phyloP scores from a whole-genome alignment of 2,329 filamentous ascomycete genomes.

The Fonsecaea monophora region DNA sequence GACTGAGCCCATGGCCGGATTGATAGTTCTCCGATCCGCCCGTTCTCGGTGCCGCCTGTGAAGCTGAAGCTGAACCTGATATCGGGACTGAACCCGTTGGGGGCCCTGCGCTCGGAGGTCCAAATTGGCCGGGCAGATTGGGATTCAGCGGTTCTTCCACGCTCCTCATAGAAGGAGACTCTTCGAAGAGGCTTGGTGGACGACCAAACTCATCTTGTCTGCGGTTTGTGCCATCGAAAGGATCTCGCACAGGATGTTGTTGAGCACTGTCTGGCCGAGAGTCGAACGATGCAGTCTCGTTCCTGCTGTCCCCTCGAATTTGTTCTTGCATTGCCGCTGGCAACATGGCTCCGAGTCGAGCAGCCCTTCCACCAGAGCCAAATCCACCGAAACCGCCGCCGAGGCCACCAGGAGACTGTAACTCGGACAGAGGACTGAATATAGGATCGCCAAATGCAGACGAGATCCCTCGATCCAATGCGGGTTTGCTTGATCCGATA shows the following conservation, averaged over 20 bases:
- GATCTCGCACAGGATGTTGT: conserved; percentile 35
- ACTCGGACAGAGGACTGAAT: conserved; percentile 76
- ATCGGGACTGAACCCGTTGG: conserved; percentile 27
- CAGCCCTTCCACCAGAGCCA: conserved; percentile 68
- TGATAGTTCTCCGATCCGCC: conserved; percentile 35
- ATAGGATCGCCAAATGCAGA: conserved; percentile 65
- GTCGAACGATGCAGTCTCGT: conserved; percentile 46
- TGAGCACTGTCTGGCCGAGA: conserved; percentile 37
- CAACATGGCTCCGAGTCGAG: conserved; percentile 87
- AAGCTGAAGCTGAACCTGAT: conserved; percentile 10
- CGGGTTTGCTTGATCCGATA: conserved; percentile 76
- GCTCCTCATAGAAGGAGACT: conserved; percentile 33
- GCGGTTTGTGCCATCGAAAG: conserved; percentile 33
- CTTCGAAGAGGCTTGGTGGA: conserved; percentile 29
- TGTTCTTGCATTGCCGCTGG: conserved; percentile 88
- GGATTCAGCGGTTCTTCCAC: conserved; percentile 28
- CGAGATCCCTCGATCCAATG: conserved; percentile 61
- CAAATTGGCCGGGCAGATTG: conserved; percentile 20
- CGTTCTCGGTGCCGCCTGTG: conserved; percentile 25
- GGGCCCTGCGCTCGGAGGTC: conserved; percentile 17
- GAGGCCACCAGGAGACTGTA: conserved; percentile 76
- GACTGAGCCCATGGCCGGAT: conserved; percentile 46
- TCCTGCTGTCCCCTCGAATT: conserved; percentile 66
- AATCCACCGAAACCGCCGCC: conserved; percentile 70
- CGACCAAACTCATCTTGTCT: conserved; percentile 34